Conservation (phyloP, 768 basidiomycete genomes). For the Wakefieldia striispora region DNA sequence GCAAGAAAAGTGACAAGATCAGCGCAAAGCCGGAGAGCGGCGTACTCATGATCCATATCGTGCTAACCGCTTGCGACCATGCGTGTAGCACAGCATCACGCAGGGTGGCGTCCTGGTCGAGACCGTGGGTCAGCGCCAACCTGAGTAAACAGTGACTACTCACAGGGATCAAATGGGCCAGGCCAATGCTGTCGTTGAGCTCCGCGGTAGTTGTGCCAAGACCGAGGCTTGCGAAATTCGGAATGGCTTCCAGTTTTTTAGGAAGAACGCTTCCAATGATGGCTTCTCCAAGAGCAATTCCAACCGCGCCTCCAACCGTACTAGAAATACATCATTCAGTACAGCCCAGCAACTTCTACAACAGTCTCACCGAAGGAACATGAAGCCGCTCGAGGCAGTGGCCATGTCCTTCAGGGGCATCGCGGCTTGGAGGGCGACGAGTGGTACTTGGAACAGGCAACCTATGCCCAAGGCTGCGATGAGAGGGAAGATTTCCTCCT, state of each 20-base stretch:
- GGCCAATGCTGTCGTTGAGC: slow-evolving; percentile 46
- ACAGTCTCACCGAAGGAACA: slow-evolving; percentile 57
- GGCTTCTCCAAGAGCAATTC: slow-evolving; percentile 70
- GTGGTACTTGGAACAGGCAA: slow-evolving; percentile 62
- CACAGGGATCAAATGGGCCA: slow-evolving; percentile 35
- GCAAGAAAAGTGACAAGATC: slow-evolving; percentile 51
- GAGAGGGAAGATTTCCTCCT: slow-evolving; percentile 62
- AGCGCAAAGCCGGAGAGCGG: slow-evolving; percentile 55
- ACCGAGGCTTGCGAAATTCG: slow-evolving; percentile 26
- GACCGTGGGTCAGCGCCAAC: not conserved
- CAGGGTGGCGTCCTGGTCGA: slow-evolving; percentile 43
- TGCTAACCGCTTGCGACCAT: slow-evolving; percentile 61
- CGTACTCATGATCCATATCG: slow-evolving; percentile 64
- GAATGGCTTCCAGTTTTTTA: slow-evolving; percentile 33
- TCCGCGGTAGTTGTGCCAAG: slow-evolving; percentile 40
- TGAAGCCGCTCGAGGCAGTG: slow-evolving; percentile 68
- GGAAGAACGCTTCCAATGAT: slow-evolving; percentile 58
- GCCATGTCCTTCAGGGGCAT: slow-evolving; percentile 91
- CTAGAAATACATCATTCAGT: slow-evolving; percentile 33
- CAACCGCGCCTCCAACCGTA: slow-evolving; percentile 73
- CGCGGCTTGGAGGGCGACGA: slow-evolving; percentile 77
- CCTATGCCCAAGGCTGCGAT: slow-evolving; percentile 67
- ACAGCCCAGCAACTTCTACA: not conserved
- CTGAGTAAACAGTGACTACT: not conserved
- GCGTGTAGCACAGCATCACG: slow-evolving; percentile 57